phyloP scores from a whole-genome alignment of 1,139 yeast genomes.

The Hansenula lynferdii region DNA sequence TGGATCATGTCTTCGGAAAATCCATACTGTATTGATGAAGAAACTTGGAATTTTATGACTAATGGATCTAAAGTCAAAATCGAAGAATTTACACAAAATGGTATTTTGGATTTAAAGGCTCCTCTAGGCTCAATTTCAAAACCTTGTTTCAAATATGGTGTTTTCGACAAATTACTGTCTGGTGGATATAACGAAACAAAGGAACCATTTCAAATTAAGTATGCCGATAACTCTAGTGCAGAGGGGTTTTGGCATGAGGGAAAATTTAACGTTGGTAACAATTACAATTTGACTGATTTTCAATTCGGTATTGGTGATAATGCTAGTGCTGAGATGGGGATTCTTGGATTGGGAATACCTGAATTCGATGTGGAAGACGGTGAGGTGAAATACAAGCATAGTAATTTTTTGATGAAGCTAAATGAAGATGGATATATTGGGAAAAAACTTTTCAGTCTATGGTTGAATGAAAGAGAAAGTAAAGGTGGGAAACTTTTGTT shows the following conservation, averaged over 20 bases:
- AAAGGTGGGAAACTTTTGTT: conserved; percentile 42
- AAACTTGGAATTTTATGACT: not conserved
- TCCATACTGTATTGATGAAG: conserved; percentile 21
- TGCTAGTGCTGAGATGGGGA: conserved; percentile 50
- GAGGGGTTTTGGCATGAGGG: conserved; percentile 60
- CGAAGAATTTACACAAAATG: no score
- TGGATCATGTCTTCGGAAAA: conserved; percentile 43
- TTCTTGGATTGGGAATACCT: conserved; percentile 45
- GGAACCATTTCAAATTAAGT: conserved; percentile 10
- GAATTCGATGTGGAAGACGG: conserved; percentile 6
- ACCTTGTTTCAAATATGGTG: conserved; percentile 31
- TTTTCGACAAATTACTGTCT: conserved; percentile 38
- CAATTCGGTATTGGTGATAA: conserved; percentile 50
- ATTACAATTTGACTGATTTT: conserved; percentile 30
- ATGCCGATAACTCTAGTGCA: conserved; percentile 46
- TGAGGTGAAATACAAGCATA: conserved; percentile 27
- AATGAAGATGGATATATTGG: conserved; percentile 41
- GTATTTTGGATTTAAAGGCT: not conserved
- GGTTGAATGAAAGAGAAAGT: conserved; percentile 34
- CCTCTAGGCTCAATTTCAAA: conserved; percentile 1
- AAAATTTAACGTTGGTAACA: conserved; percentile 34
- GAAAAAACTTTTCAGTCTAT: conserved; percentile 48
- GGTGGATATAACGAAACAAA: conserved; percentile 27
- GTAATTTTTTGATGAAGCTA: conserved; percentile 52
- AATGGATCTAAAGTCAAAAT: not conserved